These are phyloP conservation scores for Alopecurus myosuroides DNA, from an alignment of 176 grass and related monocot genomes.

Conservation along the genomic window DNA sequence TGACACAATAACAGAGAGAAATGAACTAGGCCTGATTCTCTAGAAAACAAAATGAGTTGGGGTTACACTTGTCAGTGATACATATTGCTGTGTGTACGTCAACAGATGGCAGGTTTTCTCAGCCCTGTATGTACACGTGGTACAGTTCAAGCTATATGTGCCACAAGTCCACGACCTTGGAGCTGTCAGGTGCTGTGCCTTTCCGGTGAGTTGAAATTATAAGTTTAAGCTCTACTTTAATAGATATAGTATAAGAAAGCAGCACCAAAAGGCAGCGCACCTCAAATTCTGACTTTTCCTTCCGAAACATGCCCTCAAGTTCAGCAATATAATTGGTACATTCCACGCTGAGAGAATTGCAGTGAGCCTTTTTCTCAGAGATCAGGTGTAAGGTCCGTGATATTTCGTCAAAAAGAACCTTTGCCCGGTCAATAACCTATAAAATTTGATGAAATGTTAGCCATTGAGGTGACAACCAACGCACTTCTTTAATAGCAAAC, in stretches of 20 bases:
- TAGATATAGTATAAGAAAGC: constrained; percentile 26
- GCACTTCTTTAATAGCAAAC: constrained; percentile 5
- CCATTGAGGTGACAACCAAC: constrained; percentile 9
- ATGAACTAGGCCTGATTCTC: background rate
- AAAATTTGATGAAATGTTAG: constrained; percentile 28
- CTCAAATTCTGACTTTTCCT: constrained; percentile 79
- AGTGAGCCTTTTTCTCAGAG: constrained; percentile 44
- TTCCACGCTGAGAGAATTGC: constrained; percentile 31
- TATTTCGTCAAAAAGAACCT: constrained; percentile 73
- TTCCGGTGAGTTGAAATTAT: constrained; percentile 7
- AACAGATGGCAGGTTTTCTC: background rate
- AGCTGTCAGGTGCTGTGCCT: constrained; percentile 2
- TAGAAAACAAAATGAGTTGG: constrained; percentile 1
- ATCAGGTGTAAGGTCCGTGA: constrained; percentile 34
- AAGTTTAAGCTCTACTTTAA: background rate
- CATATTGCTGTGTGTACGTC: background rate
- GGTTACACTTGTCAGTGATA: background rate
- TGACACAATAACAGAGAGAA: background rate
- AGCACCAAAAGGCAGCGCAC: constrained; percentile 28
- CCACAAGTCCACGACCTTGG: background rate
- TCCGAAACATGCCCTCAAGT: constrained; percentile 64
- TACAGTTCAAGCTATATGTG: constrained; percentile 16
- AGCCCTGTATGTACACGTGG: background rate
- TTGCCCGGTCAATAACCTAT: constrained; percentile 61
- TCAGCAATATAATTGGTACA: constrained; percentile 53